A percentile compares a stretch with the other conserved stretches of the same genome.
Evolutionary conservation across 2,329 filamentous ascomycete genomes (phyloP).

Genomic region (Neofusicoccum laricinum): DNA sequence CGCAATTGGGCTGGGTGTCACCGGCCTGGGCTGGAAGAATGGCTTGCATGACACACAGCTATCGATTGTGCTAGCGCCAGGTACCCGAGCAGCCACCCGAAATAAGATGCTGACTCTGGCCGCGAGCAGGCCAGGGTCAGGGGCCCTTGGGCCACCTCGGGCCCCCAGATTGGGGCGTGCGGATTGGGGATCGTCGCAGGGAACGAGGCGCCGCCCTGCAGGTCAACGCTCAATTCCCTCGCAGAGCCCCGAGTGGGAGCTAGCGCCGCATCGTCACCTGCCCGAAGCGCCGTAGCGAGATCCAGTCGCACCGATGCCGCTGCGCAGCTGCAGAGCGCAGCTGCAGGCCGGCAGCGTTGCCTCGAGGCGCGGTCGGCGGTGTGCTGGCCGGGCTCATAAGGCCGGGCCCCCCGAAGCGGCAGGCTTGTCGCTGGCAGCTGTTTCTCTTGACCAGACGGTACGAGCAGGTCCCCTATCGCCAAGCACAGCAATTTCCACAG

Average conservation of each 20-base stretch:
- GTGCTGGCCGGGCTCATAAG: neutral
- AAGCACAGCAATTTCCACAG: slow-evolving; percentile 13
- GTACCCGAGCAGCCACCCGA: slow-evolving; percentile 13
- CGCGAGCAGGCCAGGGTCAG: neutral
- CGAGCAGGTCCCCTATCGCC: slow-evolving; percentile 5
- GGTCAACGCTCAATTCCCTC: neutral
- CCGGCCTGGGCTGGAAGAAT: neutral
- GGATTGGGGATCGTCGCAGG: slow-evolving; percentile 3
- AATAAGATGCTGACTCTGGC: slow-evolving; percentile 7
- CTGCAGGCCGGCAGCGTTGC: neutral
- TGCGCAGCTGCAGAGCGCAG: neutral
- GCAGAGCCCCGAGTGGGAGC: neutral
- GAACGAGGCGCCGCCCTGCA: neutral
- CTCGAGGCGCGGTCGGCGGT: neutral
- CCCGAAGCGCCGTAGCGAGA: neutral
- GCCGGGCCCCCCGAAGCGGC: neutral
- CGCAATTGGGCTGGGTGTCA: slow-evolving; percentile 8
- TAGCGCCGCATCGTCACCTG: neutral
- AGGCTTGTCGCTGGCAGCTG: neutral
- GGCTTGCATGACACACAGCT: slow-evolving; percentile 14
- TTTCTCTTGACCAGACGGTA: neutral
- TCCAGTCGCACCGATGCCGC: neutral
- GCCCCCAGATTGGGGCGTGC: slow-evolving; percentile 5
- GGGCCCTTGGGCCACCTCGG: neutral
- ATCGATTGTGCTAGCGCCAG: slow-evolving; percentile 16